Evolutionary conservation across 129 eudicot genomes (phyloP).

Genomic region (Deinandra increscens): DNA sequence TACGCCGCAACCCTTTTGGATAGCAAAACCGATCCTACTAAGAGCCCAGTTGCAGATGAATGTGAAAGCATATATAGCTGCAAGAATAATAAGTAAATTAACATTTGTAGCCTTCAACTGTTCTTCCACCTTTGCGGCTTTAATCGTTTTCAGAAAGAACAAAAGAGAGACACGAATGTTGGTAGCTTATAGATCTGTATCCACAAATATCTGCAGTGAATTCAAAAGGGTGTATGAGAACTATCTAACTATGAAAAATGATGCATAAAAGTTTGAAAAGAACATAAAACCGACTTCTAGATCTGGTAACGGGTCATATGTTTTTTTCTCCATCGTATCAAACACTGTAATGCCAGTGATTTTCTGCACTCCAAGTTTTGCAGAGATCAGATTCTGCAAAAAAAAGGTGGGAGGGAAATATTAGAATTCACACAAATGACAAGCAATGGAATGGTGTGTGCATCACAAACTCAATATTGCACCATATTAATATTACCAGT

Average conservation of each 20-base stretch:
- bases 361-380: constrained; percentile 88
- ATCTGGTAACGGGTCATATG: constrained; percentile 65
- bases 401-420: constrained; percentile 8
- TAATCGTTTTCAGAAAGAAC: background rate
- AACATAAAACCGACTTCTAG: constrained; percentile 56
- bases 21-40: too few relatives aligned
- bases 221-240: constrained; percentile 15
- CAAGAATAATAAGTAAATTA: background rate
- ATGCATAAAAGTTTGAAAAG: background rate
- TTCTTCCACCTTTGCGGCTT: background rate
- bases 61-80: background rate
- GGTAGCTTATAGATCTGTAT: constrained; percentile 40
- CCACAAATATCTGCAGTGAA: constrained; percentile 73
- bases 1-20: too few relatives aligned
- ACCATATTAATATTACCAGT: constrained; percentile 42
- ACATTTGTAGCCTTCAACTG: background rate
- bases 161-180: background rate
- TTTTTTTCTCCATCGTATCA: constrained; percentile 70
- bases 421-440: constrained; percentile 10
- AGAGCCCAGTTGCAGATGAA: background rate
- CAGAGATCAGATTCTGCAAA: constrained; percentile 78
- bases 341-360: constrained; percentile 73
- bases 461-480: too few relatives aligned
- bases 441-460: background rate
- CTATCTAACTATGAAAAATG: background rate